Evolutionary conservation across 2,329 filamentous ascomycete species (phyloP).

Genomic region (Neonectria faginata): DNA sequence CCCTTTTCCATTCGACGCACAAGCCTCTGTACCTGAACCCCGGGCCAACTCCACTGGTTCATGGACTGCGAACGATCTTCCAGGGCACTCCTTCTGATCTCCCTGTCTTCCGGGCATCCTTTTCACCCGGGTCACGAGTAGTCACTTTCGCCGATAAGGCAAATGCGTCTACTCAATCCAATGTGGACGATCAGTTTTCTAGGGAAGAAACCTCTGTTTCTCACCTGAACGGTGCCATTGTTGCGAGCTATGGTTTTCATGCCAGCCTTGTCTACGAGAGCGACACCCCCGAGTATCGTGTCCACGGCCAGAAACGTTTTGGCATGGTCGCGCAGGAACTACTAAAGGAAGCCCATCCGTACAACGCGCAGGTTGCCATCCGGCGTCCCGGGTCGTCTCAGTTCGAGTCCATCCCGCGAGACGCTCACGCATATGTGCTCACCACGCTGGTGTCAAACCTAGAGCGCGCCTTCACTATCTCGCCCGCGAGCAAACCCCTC

Average conservation of each 20-base stretch:
- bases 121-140: conserved; percentile 68
- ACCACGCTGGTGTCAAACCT: conserved; percentile 82
- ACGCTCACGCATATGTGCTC: conserved; percentile 80
- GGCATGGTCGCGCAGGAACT: conserved; percentile 84
- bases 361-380: conserved; percentile 58
- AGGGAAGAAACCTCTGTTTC: conserved; percentile 51
- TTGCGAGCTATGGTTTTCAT: conserved; percentile 91
- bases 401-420: conserved; percentile 49
- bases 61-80: conserved; percentile 69
- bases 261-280: conserved; percentile 90
- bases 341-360: conserved; percentile 66
- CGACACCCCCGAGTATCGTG: conserved; percentile 84
- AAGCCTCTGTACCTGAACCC: conserved; percentile 63
- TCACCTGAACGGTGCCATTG: conserved; percentile 78
- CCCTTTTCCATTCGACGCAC: conserved; percentile 71
- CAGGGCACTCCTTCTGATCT: conserved; percentile 65
- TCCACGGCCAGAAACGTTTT: conserved; percentile 82
- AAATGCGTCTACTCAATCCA: conserved; percentile 6
- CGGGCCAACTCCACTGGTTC: conserved; percentile 57
- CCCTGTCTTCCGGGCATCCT: conserved; percentile 71
- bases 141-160: conserved; percentile 53
- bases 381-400: conserved; percentile 29
- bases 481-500: conserved; percentile 76
- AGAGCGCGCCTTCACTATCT: conserved; percentile 85
- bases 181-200: conserved; percentile 30